These are phyloP conservation scores for Carnegiea gigantea DNA, from an alignment of 179 eudicot species.

Conservation along the genomic window DNA sequence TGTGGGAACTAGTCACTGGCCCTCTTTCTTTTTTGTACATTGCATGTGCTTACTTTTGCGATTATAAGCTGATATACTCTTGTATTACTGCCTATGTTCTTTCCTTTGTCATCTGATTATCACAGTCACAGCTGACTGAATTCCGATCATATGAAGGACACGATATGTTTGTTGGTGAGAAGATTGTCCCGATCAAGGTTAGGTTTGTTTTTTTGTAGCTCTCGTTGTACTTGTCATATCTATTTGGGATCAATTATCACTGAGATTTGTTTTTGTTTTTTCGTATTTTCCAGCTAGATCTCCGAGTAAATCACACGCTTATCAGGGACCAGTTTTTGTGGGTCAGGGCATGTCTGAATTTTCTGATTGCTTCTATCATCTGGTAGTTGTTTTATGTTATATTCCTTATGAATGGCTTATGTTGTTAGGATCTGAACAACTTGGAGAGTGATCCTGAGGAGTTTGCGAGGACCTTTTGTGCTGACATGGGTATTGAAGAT, in stretches of 20 bases:
- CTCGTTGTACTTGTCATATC: not conserved
- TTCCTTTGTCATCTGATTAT: constrained; percentile 15
- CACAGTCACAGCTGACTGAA: constrained; percentile 81
- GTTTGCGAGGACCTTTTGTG: constrained; percentile 81
- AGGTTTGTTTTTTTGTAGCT: too few relatives aligned
- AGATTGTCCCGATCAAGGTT: constrained; percentile 35
- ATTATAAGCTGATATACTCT: not conserved
- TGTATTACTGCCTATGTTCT: constrained; percentile 5
- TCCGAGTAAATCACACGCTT: constrained; percentile 87
- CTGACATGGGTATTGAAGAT: constrained; percentile 80
- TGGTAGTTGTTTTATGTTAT: not conserved
- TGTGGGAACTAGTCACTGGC: not conserved
- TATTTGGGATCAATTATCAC: not conserved
- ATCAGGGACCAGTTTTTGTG: constrained; percentile 91
- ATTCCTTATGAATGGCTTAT: constrained; percentile 7
- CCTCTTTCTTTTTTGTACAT: not conserved
- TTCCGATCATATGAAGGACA: constrained; percentile 90
- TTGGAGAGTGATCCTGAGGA: constrained; percentile 97
- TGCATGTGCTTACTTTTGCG: not conserved
- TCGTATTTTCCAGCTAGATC: constrained; percentile 65
- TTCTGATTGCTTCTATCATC: constrained; percentile 1
- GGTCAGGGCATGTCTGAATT: constrained; percentile 48
- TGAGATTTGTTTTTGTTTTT: constrained; percentile 9
- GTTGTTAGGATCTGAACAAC: constrained; percentile 81
- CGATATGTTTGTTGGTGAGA: constrained; percentile 90